Base-by-base conservation (phyloP, 495 filamentous ascomycete genomes). In the Staphylotrichum longicolle region DNA sequence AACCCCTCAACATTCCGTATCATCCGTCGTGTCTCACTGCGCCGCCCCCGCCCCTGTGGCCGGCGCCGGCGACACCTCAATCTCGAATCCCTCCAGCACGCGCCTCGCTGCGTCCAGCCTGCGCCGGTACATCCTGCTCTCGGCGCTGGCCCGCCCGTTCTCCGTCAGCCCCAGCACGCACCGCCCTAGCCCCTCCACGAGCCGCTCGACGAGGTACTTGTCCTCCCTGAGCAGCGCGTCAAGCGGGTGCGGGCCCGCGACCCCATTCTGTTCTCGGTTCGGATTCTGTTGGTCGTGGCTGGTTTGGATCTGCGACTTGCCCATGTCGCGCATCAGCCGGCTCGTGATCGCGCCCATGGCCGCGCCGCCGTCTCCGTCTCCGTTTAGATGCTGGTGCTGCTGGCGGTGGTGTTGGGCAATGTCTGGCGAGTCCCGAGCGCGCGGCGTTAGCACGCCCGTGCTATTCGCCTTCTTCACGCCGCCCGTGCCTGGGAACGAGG, bases 171-270 rank as follows among this genome's bases (percentile, higher is more conserved):
- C 84, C 51, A 83, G 70, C 74, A 93, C 70, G 83, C 88, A 83
- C 67, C 84, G 82, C 7, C 88, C 85, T 15, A 96, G 76, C 58
- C 86, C 89, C n/a, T 83, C 80, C 9, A 93, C 86, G 5, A 96
- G 75, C 52, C 83, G 77, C 67, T 92, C 88, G n/a, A 93, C 81
- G 12, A 93, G 81, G 58, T 87, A 83, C 63, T 86, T 86, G 64
- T 93, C 89, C 49, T 89, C 85, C 44, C 84, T 80, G 50, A 83
- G 81, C 42, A 90, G 64, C 75, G 82, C 70, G 72, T 84, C 60
- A 64, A 82, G 70, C 37, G 75, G 66, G 6, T 68, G 57, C 63
- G 11, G 72, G 69, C 42, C 50, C 33, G 27, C n/a, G 54, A 47
- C n/a, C 20, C 34, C 7, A 11, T 32, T 1, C 12, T 11, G 33